These are phyloP conservation scores for Basipetospora sp. DNA, from an alignment of 2,329 filamentous ascomycete species.

Conservation along the genomic window DNA sequence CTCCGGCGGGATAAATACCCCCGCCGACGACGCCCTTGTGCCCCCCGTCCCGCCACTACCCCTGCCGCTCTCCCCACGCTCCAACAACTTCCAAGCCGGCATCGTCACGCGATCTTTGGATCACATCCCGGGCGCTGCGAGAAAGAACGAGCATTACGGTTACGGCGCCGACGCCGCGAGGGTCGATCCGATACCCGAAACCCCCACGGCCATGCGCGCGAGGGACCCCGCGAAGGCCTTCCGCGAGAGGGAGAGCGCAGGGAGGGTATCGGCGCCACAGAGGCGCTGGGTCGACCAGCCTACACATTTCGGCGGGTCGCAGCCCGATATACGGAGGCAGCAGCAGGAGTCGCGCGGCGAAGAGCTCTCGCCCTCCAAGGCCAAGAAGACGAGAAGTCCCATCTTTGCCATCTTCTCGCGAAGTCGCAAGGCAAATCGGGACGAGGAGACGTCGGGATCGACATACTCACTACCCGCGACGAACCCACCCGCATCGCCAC, in stretches of 20 bases:
- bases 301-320: slow-evolving; percentile 3
- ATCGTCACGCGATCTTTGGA: slow-evolving; percentile 3
- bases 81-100: neutral
- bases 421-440: slow-evolving; percentile 22
- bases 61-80: neutral
- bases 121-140: neutral
- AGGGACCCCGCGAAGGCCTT: slow-evolving; percentile 5
- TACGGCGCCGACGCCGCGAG: neutral
- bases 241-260: neutral
- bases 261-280: neutral
- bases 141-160: neutral
- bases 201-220: neutral
- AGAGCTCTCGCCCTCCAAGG: slow-evolving; percentile 11
- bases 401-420: slow-evolving; percentile 31
- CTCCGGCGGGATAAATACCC: no score
- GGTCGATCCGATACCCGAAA: neutral
- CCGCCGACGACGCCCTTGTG: neutral
- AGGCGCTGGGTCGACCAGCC: slow-evolving; percentile 5
- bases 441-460: slow-evolving; percentile 9
- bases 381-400: slow-evolving; percentile 22
- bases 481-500: neutral
- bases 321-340: slow-evolving; percentile 28
- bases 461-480: no score
- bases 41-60: slow-evolving; percentile 4
- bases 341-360: slow-evolving; percentile 25